A percentile compares a stretch with the other conserved stretches of the same genome.
Conservation (phyloP, 176 grass and related monocot species). For the Oryza officinalis region DNA sequence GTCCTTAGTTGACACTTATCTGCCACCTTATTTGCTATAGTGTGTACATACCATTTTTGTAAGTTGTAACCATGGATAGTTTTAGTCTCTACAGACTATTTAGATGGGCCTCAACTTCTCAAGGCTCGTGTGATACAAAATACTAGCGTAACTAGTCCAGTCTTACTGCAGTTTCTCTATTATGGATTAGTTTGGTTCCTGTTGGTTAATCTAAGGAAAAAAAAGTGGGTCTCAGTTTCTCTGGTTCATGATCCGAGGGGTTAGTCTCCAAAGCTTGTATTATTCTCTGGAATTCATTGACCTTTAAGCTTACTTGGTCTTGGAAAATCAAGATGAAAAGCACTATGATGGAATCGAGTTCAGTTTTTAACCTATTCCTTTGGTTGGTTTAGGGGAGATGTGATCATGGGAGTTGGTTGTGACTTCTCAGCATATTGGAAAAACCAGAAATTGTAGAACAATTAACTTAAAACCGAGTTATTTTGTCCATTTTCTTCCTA, state of each 20-base stretch:
- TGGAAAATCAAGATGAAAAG: neutral
- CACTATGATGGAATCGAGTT: neutral
- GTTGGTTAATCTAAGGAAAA: neutral
- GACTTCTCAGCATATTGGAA: neutral
- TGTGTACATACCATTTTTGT: neutral
- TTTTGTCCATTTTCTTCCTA: neutral
- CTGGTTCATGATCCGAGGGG: neutral
- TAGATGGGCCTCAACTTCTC: neutral
- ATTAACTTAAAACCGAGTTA: neutral
- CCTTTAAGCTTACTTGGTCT: neutral
- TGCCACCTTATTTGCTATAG: neutral
- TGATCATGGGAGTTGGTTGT: neutral
- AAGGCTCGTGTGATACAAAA: neutral
- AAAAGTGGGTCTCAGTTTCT: neutral
- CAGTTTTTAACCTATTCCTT: neutral
- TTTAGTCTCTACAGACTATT: neutral
- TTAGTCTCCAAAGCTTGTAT: neutral
- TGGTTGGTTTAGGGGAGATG: neutral
- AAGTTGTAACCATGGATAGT: neutral
- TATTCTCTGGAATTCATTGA: neutral
- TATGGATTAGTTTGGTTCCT: neutral
- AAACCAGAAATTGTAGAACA: neutral
- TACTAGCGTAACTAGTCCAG: neutral
- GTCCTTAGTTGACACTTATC: neutral
- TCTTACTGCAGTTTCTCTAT: neutral